Conservation (phyloP, 768 basidiomycete species). For the Trametes meyenii region DNA sequence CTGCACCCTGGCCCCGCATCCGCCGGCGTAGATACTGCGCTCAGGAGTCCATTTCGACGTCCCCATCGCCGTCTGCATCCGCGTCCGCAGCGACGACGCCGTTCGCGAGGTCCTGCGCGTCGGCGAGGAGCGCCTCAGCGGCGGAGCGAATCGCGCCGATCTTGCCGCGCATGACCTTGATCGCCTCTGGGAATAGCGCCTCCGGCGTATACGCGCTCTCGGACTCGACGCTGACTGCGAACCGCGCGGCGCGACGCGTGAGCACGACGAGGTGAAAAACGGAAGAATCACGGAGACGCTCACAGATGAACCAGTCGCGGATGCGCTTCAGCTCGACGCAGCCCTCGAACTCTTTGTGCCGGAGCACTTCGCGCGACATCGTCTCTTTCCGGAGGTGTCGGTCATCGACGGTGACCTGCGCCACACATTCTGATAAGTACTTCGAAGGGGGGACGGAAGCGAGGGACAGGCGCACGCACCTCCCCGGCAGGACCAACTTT, state of each 20-base stretch:
- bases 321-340: constrained; percentile 83
- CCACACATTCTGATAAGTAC: background rate
- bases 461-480: constrained; percentile 6
- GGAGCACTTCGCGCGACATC: constrained; percentile 88
- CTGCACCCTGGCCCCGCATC: too few species aligned
- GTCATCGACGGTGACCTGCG: constrained; percentile 58
- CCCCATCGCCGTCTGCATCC: constrained; percentile 22
- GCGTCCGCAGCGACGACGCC: background rate
- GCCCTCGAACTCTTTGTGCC: constrained; percentile 88
- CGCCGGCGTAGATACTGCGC: background rate
- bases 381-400: constrained; percentile 78
- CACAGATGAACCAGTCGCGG: constrained; percentile 92
- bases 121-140: constrained; percentile 57
- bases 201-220: constrained; percentile 88
- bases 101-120: constrained; percentile 24
- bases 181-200: constrained; percentile 77
- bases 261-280: background rate
- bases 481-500: constrained; percentile 59
- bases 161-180: constrained; percentile 83
- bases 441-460: too few species aligned
- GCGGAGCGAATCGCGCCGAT: constrained; percentile 61
- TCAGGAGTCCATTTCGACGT: constrained; percentile 24
- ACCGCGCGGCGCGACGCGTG: background rate
- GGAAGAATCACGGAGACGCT: constrained; percentile 34
- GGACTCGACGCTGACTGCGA: constrained; percentile 83